phyloP scores from a whole-genome alignment of 2,329 filamentous ascomycete species.

The Aspergillus fructus region DNA sequence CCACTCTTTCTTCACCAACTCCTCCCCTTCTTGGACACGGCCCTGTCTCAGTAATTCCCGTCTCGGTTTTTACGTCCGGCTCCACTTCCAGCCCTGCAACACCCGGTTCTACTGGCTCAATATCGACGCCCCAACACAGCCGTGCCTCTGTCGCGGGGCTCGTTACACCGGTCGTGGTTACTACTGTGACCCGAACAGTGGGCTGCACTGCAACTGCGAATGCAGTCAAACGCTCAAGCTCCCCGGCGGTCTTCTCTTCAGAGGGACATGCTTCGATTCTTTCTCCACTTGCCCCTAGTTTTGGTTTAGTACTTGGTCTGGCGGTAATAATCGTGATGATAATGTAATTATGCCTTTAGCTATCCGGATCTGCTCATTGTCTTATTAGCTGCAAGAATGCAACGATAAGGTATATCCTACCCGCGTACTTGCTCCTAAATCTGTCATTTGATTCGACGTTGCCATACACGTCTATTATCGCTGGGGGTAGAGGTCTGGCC shows the following conservation, averaged over 20 bases:
- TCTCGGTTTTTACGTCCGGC: background rate
- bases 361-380: background rate
- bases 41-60: background rate
- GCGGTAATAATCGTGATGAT: background rate
- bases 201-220: background rate
- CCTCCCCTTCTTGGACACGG: background rate
- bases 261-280: background rate
- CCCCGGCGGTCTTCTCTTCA: background rate
- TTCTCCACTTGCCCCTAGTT: background rate
- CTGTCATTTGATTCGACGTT: too few species aligned
- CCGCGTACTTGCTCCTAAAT: too few species aligned
- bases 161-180: background rate
- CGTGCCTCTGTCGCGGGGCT: background rate
- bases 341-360: background rate
- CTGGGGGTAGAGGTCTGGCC: too few species aligned
- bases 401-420: too few species aligned
- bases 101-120: background rate
- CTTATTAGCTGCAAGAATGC: background rate
- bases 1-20: background rate
- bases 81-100: background rate
- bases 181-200: background rate
- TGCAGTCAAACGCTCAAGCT: background rate
- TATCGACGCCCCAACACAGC: background rate
- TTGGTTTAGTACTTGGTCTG: background rate
- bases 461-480: too few species aligned